Evolutionary conservation across 148 eudicot genomes (phyloP).

Genomic region (Dysphania ambrosioides): DNA sequence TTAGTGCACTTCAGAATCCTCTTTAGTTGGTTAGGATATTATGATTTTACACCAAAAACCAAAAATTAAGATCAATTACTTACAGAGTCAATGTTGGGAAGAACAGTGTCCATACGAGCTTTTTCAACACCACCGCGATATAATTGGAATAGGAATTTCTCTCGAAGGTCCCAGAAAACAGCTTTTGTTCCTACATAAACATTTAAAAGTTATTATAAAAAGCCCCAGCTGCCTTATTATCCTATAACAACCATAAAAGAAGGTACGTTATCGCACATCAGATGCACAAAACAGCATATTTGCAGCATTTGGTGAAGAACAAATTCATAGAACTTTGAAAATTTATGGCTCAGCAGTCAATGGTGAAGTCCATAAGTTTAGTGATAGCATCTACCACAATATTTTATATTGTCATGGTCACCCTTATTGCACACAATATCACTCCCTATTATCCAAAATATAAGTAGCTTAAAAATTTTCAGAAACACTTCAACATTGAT

Average conservation of each 20-base stretch:
- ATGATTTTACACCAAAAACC: neutral
- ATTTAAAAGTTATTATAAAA: no score
- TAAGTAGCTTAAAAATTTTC: neutral
- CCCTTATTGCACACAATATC: no score
- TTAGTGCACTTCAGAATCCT: neutral
- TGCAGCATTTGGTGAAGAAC: neutral
- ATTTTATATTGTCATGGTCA: no score
- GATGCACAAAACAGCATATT: no score
- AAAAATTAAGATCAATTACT: conserved; percentile 29
- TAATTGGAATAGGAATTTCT: conserved; percentile 51
- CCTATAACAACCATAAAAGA: no score
- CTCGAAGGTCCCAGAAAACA: conserved; percentile 84
- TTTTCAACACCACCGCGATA: conserved; percentile 74
- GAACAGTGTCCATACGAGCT: conserved; percentile 73
- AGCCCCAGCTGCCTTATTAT: no score
- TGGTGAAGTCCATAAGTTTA: no score
- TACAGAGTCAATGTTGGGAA: conserved; percentile 72
- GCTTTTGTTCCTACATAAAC: conserved; percentile 59
- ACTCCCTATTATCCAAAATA: neutral
- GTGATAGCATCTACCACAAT: no score
- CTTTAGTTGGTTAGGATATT: neutral
- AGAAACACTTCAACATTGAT: neutral
- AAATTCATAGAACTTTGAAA: neutral
- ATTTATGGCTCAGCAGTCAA: neutral
- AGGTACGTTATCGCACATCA: no score